Base-by-base conservation (phyloP, 306 rosid genomes). In the Pachyrhizus erosus region DNA sequence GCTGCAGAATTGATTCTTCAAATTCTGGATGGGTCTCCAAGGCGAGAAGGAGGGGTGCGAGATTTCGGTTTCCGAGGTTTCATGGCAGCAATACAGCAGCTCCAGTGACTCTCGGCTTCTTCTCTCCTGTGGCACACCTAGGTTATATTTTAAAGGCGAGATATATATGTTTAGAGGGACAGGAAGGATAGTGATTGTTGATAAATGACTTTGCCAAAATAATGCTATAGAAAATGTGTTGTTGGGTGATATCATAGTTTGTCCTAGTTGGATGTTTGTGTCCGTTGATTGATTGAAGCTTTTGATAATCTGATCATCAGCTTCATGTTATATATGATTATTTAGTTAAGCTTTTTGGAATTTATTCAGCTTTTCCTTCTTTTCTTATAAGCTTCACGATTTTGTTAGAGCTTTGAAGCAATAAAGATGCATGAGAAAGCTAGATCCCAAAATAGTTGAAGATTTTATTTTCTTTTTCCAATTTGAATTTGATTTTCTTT, bases 121-220 rank as follows among this genome's bases (percentile, higher is more conserved):
- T n/a, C n/a, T n/a, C n/a, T n/a, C n/a, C n/a, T n/a, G n/a, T n/a
- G n/a, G n/a, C n/a, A n/a, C n/a, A n/a, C n/a, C n/a, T n/a, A n/a
- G n/a, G n/a, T n/a, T n/a, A n/a, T n/a, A n/a, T n/a, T n/a, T n/a
- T n/a, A n/a, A n/a, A n/a, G n/a, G n/a, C n/a, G n/a, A n/a, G n/a
- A n/a, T n/a, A n/a, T n/a, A n/a, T n/a, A n/a, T n/a, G n/a, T n/a
- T n/a, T 74, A 37, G 29, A 74, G 37, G 69, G 78, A 54, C 9
- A 18, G 9, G 33, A 48, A 71, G 58, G 42, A 73, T 73, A 73
- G 8, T 73, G 17, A 39, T 26, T 54, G 29, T 21, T 69, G 48
- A 69, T 60, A 77, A 76, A 70, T 12, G 39, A 31, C 27, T 45
- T 37, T 75, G 26, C 58, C 37, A 49, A 78, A 83, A 23, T 23